These are phyloP conservation scores for Saccharomyces hybrid DNA, from an alignment of 1,139 yeast species.

Conservation along the genomic window DNA sequence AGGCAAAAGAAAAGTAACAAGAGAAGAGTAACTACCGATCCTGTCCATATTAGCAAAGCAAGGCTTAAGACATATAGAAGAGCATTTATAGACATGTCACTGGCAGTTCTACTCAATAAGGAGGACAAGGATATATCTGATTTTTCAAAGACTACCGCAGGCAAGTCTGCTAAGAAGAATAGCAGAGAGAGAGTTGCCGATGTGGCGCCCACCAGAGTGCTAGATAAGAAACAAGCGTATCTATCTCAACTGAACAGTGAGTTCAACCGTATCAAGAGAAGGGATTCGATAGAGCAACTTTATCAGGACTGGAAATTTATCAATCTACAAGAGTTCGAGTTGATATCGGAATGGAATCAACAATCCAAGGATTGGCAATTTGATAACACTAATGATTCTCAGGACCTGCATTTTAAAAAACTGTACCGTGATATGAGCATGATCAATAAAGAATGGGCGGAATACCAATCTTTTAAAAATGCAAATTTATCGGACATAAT, in stretches of 20 bases:
- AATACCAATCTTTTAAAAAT: slow-evolving; percentile 15
- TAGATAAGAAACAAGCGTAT: slow-evolving; percentile 5
- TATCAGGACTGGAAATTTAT: slow-evolving; percentile 32
- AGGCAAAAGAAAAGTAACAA: background rate
- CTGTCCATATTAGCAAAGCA: background rate
- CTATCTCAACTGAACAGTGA: slow-evolving; percentile 18
- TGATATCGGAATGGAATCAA: slow-evolving; percentile 30
- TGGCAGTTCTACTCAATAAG: slow-evolving; percentile 24
- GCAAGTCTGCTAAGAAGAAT: slow-evolving; percentile 2
- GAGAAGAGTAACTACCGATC: background rate
- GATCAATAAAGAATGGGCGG: slow-evolving; percentile 17
- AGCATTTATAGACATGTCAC: slow-evolving; percentile 16
- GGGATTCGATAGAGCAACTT: slow-evolving; percentile 24
- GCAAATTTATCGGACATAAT: slow-evolving; percentile 8
- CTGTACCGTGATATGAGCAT: slow-evolving; percentile 16
- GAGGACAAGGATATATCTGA: slow-evolving; percentile 15
- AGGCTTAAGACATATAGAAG: background rate
- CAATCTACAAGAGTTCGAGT: slow-evolving; percentile 31
- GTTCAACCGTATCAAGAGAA: slow-evolving; percentile 16
- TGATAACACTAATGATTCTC: slow-evolving; percentile 6
- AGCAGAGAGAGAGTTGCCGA: slow-evolving; percentile 2
- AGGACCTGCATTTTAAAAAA: slow-evolving; percentile 11
- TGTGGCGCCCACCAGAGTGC: background rate
- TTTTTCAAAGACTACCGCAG: background rate
- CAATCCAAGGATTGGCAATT: slow-evolving; percentile 24